A percentile compares a stretch with the other conserved stretches of the same genome.
Conservation (phyloP, 2,329 filamentous ascomycete species). For the Zelopaecilomyces penicillatus region DNA sequence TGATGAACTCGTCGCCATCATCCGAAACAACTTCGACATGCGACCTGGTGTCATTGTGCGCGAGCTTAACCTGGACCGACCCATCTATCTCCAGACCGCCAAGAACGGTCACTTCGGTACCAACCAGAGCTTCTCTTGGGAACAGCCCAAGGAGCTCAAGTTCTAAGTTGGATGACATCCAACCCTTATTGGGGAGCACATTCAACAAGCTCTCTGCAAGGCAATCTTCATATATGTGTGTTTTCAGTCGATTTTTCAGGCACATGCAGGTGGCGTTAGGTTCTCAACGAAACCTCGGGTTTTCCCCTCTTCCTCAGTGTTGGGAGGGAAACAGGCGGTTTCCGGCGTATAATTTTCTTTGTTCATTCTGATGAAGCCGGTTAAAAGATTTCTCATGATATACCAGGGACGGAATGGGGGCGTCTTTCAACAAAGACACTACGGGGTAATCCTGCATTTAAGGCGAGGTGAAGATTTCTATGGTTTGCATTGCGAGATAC, state of each 20-base stretch:
- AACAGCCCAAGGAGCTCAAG: constrained; percentile 92
- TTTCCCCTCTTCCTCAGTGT: constrained; percentile 20
- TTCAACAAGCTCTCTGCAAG: constrained; percentile 32
- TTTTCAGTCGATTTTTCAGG: constrained; percentile 30
- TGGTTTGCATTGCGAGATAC: constrained; percentile 35
- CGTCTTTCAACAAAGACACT: constrained; percentile 42
- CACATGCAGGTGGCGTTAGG: constrained; percentile 33
- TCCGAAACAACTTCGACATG: constrained; percentile 94
- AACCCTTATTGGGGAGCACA: constrained; percentile 20
- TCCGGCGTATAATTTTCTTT: constrained; percentile 23
- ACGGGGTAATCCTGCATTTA: constrained; percentile 29
- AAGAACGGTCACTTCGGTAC: constrained; percentile 99
- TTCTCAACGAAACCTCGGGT: constrained; percentile 38
- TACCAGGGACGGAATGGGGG: constrained; percentile 27
- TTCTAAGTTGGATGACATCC: constrained; percentile 51
- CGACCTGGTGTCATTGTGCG: constrained; percentile 97
- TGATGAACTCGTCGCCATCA: constrained; percentile 90
- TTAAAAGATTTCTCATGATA: constrained; percentile 18
- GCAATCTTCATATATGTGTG: constrained; percentile 25
- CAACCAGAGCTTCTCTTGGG: constrained; percentile 96
- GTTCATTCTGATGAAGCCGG: constrained; percentile 7
- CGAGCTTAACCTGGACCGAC: constrained; percentile 88
- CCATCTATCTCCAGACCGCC: constrained; percentile 96
- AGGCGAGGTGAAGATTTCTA: constrained; percentile 23
- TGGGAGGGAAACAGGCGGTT: constrained; percentile 26